Evolutionary conservation across 148 eudicot genomes (phyloP), one percentile per base, ranked within the genome.

Genomic region (Camellia sinensis): DNA sequence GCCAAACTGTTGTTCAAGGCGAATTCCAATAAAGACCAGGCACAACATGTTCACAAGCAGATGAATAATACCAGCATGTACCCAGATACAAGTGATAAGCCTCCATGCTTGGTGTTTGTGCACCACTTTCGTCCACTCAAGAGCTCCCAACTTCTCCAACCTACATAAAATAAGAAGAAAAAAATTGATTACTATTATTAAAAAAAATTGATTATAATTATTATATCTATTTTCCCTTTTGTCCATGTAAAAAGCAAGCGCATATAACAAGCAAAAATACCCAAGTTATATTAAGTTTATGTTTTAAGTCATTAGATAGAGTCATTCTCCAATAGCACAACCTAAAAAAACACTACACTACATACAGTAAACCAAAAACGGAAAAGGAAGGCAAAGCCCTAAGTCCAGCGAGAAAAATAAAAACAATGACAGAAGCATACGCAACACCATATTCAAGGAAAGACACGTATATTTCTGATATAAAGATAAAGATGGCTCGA

Each of bases 1-100:
- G 45, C 96, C 96, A 74, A 88, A 90, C 56, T 89, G 92, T 57
- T 89, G 92, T 74, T 92, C 96, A 0, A 92, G 91, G 79, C 89
- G 93, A 75, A 90, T 84, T 63, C 95, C 95, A n/a, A 88, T 71
- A 21, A 89, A 71, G 73, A 85, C 72, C n/a, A 92, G 86, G 71
- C 89, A 71, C 74, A 89, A 67, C 88, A 90, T 87, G 83, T 89
- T 90, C 2, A 84, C 84, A 74, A 90, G 80, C 70, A 92, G 85
- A 80, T 90, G 93, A 19, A 92, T 83, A 17, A 92, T 22, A 66
- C 96, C 93, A 61, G 87, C 90, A 78, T 92, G 96, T 77, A 92
- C 80, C 96, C 93, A 92, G 67, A 87, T 87, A 57, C 85, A 86
- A 29, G 89, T 82, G 44, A 92, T 81, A 59, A 92, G 92, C 86